Percentiles rank a stretch among this genome's conserved stretches.
Evolutionary conservation across 2,329 filamentous ascomycete species (phyloP).

Genomic region (Penicillium sp.): DNA sequence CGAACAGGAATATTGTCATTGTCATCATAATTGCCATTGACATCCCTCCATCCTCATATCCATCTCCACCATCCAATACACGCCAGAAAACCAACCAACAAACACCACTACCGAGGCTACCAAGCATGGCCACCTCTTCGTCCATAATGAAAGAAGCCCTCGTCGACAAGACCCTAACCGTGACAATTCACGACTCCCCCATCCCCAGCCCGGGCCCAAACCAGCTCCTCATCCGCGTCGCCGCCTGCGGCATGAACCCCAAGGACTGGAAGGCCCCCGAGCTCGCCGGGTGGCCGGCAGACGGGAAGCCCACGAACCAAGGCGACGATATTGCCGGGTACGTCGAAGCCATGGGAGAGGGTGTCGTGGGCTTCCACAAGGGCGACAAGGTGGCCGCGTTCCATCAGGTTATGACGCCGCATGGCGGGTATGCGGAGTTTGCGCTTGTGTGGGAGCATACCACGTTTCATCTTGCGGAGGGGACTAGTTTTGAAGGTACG

Average conservation of each 20-base stretch:
- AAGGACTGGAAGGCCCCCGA: conserved; percentile 51
- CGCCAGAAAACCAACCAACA: not conserved
- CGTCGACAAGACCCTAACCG: not conserved
- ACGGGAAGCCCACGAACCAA: conserved; percentile 39
- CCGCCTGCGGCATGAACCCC: conserved; percentile 46
- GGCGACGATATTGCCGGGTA: conserved; percentile 60
- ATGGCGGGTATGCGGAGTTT: conserved; percentile 62
- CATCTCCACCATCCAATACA: too few relatives aligned
- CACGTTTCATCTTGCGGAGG: conserved; percentile 59
- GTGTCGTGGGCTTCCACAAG: conserved; percentile 58
- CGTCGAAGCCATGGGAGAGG: conserved; percentile 56
- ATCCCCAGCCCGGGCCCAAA: conserved; percentile 43
- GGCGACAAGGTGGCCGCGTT: conserved; percentile 59
- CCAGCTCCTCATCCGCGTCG: conserved; percentile 43
- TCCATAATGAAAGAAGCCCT: conserved; percentile 10
- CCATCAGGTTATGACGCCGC: conserved; percentile 53
- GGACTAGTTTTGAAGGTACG: conserved; percentile 56
- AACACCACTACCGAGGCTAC: not conserved
- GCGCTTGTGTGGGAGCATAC: conserved; percentile 57
- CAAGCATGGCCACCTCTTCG: too few relatives aligned
- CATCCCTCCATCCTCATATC: not conserved
- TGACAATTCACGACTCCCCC: conserved; percentile 15
- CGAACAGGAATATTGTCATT: too few relatives aligned
- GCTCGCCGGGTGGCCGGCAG: not conserved
- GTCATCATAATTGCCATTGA: not conserved